Evolutionary conservation across 2,329 filamentous ascomycete species (phyloP).

Genomic region (Hypoxylon sp.): DNA sequence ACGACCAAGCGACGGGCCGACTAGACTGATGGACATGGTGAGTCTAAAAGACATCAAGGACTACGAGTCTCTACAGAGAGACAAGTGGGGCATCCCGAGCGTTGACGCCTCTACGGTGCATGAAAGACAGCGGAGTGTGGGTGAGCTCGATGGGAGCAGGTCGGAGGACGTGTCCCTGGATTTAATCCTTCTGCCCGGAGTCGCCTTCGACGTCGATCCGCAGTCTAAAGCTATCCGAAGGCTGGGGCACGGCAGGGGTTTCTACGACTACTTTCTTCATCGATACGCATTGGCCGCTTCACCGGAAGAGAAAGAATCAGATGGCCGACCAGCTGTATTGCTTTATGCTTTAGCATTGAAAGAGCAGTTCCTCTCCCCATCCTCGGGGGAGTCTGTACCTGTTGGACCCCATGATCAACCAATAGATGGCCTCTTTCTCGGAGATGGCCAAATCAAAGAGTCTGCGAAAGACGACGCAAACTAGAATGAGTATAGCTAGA

Average conservation of each 20-base stretch:
- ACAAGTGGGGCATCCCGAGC: conserved; percentile 96
- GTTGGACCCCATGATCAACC: conserved; percentile 82
- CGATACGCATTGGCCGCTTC: conserved; percentile 69
- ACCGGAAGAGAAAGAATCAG: conserved; percentile 52
- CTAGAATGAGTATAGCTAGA: conserved; percentile 43
- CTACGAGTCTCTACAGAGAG: conserved; percentile 80
- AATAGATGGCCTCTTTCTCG: conserved; percentile 82
- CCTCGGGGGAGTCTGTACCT: conserved; percentile 74
- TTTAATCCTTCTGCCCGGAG: conserved; percentile 89
- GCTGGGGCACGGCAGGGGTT: conserved; percentile 94
- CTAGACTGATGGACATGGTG: conserved; percentile 93
- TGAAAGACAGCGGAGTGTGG: conserved; percentile 79
- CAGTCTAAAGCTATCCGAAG: conserved; percentile 71
- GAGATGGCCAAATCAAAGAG: conserved; percentile 72
- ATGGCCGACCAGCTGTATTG: conserved; percentile 58
- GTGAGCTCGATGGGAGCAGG: conserved; percentile 64
- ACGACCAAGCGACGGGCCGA: conserved; percentile 65
- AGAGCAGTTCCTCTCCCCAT: conserved; percentile 80
- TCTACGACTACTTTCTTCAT: conserved; percentile 94
- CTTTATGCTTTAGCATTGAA: conserved; percentile 84
- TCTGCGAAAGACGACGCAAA: conserved; percentile 48
- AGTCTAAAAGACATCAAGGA: conserved; percentile 79
- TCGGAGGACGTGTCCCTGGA: conserved; percentile 72
- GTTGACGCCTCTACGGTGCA: conserved; percentile 75
- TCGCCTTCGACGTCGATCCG: conserved; percentile 83